These are phyloP conservation scores for Pseudocercospora pini-densiflorae DNA, from an alignment of 2,329 filamentous ascomycete species.

Conservation along the genomic window DNA sequence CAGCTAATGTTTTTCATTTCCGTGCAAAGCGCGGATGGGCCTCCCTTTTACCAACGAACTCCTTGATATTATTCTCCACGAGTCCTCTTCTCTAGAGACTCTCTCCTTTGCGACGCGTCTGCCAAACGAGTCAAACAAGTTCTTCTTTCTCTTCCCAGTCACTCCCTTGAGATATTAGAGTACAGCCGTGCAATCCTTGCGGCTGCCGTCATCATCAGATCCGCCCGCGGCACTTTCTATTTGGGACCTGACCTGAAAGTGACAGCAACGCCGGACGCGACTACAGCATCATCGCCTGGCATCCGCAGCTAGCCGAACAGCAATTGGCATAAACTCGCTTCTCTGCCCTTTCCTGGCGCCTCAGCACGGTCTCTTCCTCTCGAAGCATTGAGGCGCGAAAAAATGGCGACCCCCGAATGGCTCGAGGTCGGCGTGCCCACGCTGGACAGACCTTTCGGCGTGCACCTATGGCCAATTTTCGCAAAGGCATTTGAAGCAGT, in stretches of 20 bases:
- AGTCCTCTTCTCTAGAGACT: background rate
- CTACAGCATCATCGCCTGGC: background rate
- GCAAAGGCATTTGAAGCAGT: slow-evolving; percentile 79
- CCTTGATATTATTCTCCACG: background rate
- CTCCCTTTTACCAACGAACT: background rate
- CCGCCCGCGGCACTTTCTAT: slow-evolving; percentile 8
- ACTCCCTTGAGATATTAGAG: background rate
- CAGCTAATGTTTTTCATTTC: background rate
- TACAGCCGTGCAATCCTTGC: slow-evolving; percentile 2
- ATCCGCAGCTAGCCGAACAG: background rate
- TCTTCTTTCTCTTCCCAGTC: slow-evolving; percentile 2
- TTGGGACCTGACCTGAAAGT: background rate
- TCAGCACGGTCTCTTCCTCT: background rate
- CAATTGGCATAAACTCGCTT: background rate
- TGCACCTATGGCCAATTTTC: slow-evolving; percentile 94
- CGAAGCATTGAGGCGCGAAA: background rate
- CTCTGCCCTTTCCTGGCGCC: background rate
- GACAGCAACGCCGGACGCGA: background rate
- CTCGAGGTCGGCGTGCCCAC: slow-evolving; percentile 67
- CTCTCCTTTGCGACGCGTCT: background rate
- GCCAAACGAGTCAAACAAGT: background rate
- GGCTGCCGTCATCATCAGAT: slow-evolving; percentile 8
- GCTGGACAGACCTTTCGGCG: slow-evolving; percentile 88
- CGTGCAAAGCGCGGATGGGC: background rate
- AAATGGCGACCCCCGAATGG: slow-evolving; percentile 59